Conservation (phyloP, 1,284 basidiomycete genomes). For the Mycosarcoma maydis region DNA sequence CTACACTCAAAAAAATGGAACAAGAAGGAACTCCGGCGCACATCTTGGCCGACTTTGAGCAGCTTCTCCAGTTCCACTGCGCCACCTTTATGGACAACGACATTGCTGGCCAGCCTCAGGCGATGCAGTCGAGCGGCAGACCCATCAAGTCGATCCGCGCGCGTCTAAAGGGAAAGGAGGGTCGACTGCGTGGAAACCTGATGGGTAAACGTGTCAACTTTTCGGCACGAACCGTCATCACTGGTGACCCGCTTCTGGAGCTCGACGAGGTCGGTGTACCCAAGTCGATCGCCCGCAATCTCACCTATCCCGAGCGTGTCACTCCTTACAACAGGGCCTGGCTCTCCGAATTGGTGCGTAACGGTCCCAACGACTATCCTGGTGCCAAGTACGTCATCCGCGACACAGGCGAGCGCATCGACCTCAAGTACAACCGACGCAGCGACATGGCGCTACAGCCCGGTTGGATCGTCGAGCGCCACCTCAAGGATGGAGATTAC, state of each 20-base stretch:
- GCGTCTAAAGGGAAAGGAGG: conserved; percentile 98
- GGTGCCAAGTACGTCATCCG: conserved; percentile 97
- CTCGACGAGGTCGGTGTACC: conserved; percentile 98
- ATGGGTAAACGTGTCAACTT: conserved; percentile 99
- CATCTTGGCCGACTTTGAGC: conserved; percentile 95
- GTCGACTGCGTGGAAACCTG: conserved; percentile 94
- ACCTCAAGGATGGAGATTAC: conserved; percentile 90
- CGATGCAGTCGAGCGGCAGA: conserved; percentile 94
- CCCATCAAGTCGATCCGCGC: conserved; percentile 99
- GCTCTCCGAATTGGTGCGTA: conserved; percentile 93
- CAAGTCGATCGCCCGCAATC: conserved; percentile 94
- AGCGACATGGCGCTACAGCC: conserved; percentile 91
- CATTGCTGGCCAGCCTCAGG: conserved; percentile 96
- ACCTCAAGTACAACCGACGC: conserved; percentile 90
- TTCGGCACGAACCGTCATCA: conserved; percentile 98
- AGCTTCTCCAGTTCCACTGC: conserved; percentile 91
- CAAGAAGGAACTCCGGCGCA: conserved; percentile 96
- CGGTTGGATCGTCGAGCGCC: conserved; percentile 98
- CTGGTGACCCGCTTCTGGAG: conserved; percentile 96
- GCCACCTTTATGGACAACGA: conserved; percentile 99
- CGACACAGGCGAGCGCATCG: conserved; percentile 97
- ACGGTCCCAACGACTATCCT: conserved; percentile 93
- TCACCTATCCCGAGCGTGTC: conserved; percentile 97
- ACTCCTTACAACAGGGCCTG: conserved; percentile 97
- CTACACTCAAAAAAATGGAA: conserved; percentile 89